Evolutionary conservation across 176 grass and related monocot species (phyloP), one percentile per base, ranked within the genome.

Genomic region (Rhipidocladum racemiflorum): DNA sequence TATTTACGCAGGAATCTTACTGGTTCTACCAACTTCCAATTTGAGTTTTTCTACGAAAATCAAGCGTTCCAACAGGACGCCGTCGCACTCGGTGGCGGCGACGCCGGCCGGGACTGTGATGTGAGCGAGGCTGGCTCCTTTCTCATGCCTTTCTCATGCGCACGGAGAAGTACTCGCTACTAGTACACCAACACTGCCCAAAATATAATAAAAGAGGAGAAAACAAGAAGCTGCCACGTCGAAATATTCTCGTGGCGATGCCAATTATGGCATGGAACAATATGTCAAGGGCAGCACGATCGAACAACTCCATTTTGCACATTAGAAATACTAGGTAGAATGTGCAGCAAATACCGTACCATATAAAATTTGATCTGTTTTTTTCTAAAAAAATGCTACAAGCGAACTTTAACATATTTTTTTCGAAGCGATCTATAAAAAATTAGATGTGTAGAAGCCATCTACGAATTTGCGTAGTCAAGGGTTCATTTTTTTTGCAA

Each of bases 221-320:
- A 57, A 1, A 83, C 45, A 65, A 88, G 74, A 28, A 27, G 8
- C 63, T 24, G 68, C 24, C 23, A 67, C 12, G 48, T 25, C 42
- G 39, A 34, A 70, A 79, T 59, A 79, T 76, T 88, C 81, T 5
- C 81, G 79, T 57, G 46, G 21, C 9, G 74, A 88, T 36, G 45
- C 30, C 30, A 43, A 40, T 25, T 16, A 18, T 68, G 61, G 17
- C 38, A 75, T 50, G 43, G 49, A 28, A 40, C 51, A 34, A 40
- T 72, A 84, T 36, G 86, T 64, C 62, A 0, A 80, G 65, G 40
- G 17, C n/a, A n/a, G n/a, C 75, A 43, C 84, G 76, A 80, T 70
- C 87, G 81, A 89, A 80, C 81, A 74, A 51, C 81, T 75, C 40
- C 55, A 48, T 43, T 79, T 17, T 44, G 45, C 42, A 69, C 10